Percentiles rank a stretch among this genome's conserved stretches.
phyloP scores from a whole-genome alignment of 2,329 filamentous ascomycete genomes.

The Monosporascus sp. region DNA sequence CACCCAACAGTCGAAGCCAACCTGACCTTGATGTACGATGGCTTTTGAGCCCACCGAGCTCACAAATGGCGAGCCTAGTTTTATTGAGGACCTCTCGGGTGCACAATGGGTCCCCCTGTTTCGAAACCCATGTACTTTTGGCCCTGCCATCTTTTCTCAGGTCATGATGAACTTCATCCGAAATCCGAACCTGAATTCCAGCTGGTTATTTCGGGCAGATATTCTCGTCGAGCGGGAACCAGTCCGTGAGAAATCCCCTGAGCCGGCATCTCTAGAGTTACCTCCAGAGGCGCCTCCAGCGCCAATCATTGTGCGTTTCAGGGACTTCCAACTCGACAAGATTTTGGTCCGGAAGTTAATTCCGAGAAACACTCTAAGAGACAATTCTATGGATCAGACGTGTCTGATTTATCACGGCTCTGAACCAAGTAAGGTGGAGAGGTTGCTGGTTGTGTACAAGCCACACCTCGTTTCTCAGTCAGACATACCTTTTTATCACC shows the following conservation, averaged over 20 bases:
- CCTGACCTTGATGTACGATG: slow-evolving; percentile 19
- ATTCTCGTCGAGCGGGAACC: slow-evolving; percentile 53
- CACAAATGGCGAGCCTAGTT: slow-evolving; percentile 24
- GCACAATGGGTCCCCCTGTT: slow-evolving; percentile 49
- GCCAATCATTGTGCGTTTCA: slow-evolving; percentile 39
- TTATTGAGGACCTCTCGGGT: slow-evolving; percentile 30
- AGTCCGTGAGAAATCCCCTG: slow-evolving; percentile 23
- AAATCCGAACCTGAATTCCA: slow-evolving; percentile 76
- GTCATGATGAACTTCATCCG: slow-evolving; percentile 70
- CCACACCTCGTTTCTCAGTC: slow-evolving; percentile 61
- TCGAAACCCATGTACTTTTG: slow-evolving; percentile 55
- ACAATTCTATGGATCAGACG: slow-evolving; percentile 73
- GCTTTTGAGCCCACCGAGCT: slow-evolving; percentile 29
- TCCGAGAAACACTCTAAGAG: slow-evolving; percentile 73
- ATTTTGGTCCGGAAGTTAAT: slow-evolving; percentile 72
- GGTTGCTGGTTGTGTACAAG: slow-evolving; percentile 66
- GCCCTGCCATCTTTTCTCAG: slow-evolving; percentile 54
- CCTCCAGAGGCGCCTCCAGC: slow-evolving; percentile 19
- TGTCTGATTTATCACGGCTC: slow-evolving; percentile 61
- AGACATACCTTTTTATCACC: slow-evolving; percentile 84
- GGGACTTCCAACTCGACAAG: slow-evolving; percentile 44
- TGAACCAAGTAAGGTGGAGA: slow-evolving; percentile 23
- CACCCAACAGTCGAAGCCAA: slow-evolving; percentile 4
- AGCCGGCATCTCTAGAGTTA: slow-evolving; percentile 14
- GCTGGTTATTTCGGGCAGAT: slow-evolving; percentile 73